These are phyloP conservation scores for Apiospora koreana DNA, from an alignment of 2,329 filamentous ascomycete genomes.

Conservation along the genomic window DNA sequence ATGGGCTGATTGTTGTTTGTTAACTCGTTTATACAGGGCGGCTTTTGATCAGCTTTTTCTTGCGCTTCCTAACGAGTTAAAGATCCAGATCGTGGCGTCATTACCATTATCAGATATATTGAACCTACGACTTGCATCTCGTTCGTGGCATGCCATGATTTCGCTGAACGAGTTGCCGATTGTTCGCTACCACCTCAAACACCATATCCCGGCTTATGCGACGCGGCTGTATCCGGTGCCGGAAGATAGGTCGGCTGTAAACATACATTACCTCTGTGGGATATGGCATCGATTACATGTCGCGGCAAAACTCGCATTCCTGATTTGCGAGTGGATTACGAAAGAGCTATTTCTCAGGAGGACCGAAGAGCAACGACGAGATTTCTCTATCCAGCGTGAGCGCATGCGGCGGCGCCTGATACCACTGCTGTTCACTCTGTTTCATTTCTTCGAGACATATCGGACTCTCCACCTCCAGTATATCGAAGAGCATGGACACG, in stretches of 20 bases:
- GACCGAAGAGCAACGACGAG: constrained; percentile 53
- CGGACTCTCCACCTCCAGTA: constrained; percentile 60
- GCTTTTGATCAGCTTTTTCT: constrained; percentile 60
- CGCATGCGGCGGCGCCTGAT: constrained; percentile 66
- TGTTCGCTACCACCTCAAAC: constrained; percentile 60
- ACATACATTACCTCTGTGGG: constrained; percentile 62
- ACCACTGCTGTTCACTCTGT: constrained; percentile 64
- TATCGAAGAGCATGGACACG: constrained; percentile 53
- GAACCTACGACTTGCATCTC: constrained; percentile 59
- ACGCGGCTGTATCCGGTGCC: constrained; percentile 58
- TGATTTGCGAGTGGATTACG: constrained; percentile 65
- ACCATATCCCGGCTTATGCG: constrained; percentile 62
- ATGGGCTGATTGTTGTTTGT: neutral
- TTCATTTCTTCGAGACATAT: constrained; percentile 69
- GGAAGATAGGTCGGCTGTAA: constrained; percentile 45
- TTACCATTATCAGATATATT: constrained; percentile 62
- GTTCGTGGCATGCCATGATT: constrained; percentile 60
- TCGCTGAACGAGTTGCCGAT: constrained; percentile 62
- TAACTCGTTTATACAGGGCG: constrained; percentile 30
- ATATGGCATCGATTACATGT: constrained; percentile 68
- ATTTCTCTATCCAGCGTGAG: constrained; percentile 62
- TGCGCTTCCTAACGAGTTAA: constrained; percentile 60
- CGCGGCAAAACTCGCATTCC: constrained; percentile 60
- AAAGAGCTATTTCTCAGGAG: constrained; percentile 65
- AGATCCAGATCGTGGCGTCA: constrained; percentile 62